Evolutionary conservation across 2,329 filamentous ascomycete species (phyloP).

Genomic region (Juglanconis sp.): DNA sequence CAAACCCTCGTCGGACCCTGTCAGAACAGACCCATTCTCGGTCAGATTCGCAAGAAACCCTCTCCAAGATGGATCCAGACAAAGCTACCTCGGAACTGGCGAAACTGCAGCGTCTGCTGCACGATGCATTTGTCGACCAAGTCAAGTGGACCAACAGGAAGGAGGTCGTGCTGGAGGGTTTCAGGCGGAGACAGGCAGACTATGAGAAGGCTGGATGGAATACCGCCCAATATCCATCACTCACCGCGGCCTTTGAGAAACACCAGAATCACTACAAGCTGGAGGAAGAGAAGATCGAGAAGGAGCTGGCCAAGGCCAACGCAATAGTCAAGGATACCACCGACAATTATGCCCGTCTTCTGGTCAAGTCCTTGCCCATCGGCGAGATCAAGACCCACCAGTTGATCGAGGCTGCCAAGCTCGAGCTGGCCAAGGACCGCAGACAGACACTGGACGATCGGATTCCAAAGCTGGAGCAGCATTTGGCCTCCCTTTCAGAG

Average conservation of each 20-base stretch:
- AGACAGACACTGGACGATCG: neutral
- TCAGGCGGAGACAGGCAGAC: slow-evolving; percentile 2
- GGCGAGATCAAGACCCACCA: slow-evolving; percentile 13
- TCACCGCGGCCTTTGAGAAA: neutral
- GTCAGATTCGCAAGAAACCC: neutral
- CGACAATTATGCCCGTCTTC: neutral
- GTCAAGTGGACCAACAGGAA: slow-evolving; percentile 5
- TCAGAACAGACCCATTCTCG: neutral
- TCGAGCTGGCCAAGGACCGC: neutral
- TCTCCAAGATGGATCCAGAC: slow-evolving; percentile 4
- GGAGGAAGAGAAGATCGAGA: slow-evolving; percentile 1
- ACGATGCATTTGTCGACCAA: slow-evolving; percentile 4
- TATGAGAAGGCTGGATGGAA: slow-evolving; percentile 3
- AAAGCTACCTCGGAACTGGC: slow-evolving; percentile 10
- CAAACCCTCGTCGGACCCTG: neutral
- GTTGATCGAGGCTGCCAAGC: slow-evolving; percentile 6
- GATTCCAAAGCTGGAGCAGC: slow-evolving; percentile 6
- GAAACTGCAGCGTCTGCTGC: neutral
- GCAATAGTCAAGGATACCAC: neutral
- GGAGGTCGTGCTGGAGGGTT: slow-evolving; percentile 5
- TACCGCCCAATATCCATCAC: slow-evolving; percentile 4
- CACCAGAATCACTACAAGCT: slow-evolving; percentile 2
- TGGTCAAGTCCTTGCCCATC: slow-evolving; percentile 4
- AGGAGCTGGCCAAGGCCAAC: neutral
- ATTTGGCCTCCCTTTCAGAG: neutral